Evolutionary conservation across 1,284 basidiomycete species (phyloP), one percentile per base, ranked within the genome.

Genomic region (Tilletia caries): DNA sequence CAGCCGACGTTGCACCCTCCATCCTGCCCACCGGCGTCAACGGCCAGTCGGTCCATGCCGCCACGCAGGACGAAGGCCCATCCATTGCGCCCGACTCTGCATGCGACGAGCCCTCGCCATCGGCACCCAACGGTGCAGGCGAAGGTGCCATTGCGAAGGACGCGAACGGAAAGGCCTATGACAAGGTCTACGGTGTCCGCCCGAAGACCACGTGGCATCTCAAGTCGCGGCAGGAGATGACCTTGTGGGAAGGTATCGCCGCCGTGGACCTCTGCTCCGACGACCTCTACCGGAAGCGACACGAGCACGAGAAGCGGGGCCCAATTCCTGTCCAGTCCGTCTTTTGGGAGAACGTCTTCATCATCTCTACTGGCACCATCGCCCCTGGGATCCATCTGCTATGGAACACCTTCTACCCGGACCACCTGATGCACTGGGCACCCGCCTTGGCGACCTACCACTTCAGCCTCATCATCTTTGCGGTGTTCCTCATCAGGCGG

Each of bases 111-210:
- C 78, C 78, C 29, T 72, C 78, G 27, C 76, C 78, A 12, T 69
- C 68, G 18, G 75, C 78, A 8, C 78, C 76, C 15, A 66, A 68
- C 29, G 78, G 78, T 23, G 74, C 66, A 44, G 78, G 78, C 60
- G 67, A 75, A 41, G 77, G 73, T 64, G 78, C 78, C 50, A 78
- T 78, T 69, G 73, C 68, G 29, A 77, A 69, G 67, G 75, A 77
- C 54, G 67, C 73, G 18, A 68, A 66, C 52, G 78, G 76, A 48
- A 58, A 77, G 37, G 75, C 72, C 2, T 77, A 46, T 58, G 78
- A 79, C 74, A 77, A 79, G 68, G 78, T 79, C 4, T 79, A 79
- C 64, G 78, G 78, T 68, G 74, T 79, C 13, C 68, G 78, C 34
- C 78, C 78, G 65, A 79, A 79, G 72, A 79, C 78, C n/a, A 62